A percentile compares a stretch with the other conserved stretches of the same genome.
Evolutionary conservation across 2,329 filamentous ascomycete genomes (phyloP).

Genomic region (Ceratocystis ficicola): DNA sequence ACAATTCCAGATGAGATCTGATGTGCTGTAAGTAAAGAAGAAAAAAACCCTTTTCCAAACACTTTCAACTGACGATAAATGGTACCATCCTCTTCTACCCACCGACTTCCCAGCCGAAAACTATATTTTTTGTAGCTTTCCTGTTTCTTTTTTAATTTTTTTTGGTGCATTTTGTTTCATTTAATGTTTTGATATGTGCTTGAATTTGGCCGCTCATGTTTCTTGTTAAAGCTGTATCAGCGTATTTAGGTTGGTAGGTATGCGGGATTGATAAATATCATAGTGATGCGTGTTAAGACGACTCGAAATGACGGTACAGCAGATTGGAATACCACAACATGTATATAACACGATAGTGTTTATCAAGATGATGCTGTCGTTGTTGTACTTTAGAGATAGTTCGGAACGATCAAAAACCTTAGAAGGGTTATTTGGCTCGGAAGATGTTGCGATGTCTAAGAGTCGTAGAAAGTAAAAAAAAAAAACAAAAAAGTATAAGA

Average conservation of each 20-base stretch:
- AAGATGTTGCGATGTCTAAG: conserved; percentile 5
- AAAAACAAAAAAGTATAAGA: conserved; percentile 12
- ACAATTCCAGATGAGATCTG: background rate
- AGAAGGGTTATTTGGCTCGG: background rate
- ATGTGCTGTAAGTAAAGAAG: conserved; percentile 7
- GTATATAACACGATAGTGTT: conserved; percentile 7
- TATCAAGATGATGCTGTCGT: conserved; percentile 11
- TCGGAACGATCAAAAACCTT: background rate
- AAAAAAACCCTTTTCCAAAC: background rate
- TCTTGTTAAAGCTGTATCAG: conserved; percentile 6
- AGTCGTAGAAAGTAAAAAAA: conserved; percentile 10
- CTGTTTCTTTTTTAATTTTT: background rate
- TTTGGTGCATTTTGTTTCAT: background rate
- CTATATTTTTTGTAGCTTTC: background rate
- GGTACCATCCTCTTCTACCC: background rate
- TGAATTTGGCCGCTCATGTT: conserved; percentile 11
- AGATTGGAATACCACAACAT: conserved; percentile 11
- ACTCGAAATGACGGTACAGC: conserved; percentile 12
- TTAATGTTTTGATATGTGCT: conserved; percentile 9
- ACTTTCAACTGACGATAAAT: conserved; percentile 13
- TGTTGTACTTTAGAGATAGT: conserved; percentile 11
- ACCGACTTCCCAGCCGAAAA: background rate
- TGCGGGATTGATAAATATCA: conserved; percentile 9
- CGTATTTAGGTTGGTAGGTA: conserved; percentile 9
- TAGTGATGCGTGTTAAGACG: conserved; percentile 10